Evolutionary conservation across 2,329 filamentous ascomycete genomes (phyloP).

Genomic region (Phyllosticta paracitricarpa): DNA sequence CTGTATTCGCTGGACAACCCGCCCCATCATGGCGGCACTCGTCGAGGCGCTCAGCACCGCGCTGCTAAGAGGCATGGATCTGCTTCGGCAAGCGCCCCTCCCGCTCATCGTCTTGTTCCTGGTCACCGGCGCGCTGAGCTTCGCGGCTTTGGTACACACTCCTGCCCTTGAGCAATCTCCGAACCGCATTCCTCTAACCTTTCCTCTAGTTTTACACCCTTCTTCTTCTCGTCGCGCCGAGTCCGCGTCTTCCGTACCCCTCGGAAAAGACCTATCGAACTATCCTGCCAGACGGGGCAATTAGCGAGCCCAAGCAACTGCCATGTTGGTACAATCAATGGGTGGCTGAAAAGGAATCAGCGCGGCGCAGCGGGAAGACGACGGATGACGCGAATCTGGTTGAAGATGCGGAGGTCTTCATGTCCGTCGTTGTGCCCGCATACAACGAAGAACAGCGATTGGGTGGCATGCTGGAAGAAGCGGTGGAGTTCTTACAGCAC

Average conservation of each 20-base stretch:
- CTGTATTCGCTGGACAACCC: not conserved
- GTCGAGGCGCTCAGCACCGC: constrained; percentile 2
- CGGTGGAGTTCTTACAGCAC: constrained; percentile 72
- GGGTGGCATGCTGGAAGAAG: constrained; percentile 77
- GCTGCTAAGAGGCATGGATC: constrained; percentile 3
- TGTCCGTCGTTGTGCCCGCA: constrained; percentile 87
- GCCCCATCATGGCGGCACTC: not conserved
- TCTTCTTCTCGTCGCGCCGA: constrained; percentile 68
- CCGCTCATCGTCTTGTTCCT: constrained; percentile 7
- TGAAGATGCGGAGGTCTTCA: constrained; percentile 67
- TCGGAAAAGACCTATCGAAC: constrained; percentile 84
- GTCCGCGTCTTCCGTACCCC: constrained; percentile 60
- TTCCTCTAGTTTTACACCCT: constrained; percentile 50
- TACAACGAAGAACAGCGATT: constrained; percentile 89
- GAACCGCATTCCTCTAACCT: not conserved
- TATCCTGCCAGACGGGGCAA: constrained; percentile 53
- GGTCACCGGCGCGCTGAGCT: constrained; percentile 2
- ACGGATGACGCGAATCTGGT: constrained; percentile 47
- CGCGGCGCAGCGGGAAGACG: constrained; percentile 20
- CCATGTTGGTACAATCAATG: constrained; percentile 84
- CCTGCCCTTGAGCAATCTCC: not conserved
- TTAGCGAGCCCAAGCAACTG: constrained; percentile 46
- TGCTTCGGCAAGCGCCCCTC: constrained; percentile 8
- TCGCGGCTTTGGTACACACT: constrained; percentile 8
- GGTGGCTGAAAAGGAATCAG: constrained; percentile 46